Conservation (phyloP, 331 rosid species). For the Saraca asoca region DNA sequence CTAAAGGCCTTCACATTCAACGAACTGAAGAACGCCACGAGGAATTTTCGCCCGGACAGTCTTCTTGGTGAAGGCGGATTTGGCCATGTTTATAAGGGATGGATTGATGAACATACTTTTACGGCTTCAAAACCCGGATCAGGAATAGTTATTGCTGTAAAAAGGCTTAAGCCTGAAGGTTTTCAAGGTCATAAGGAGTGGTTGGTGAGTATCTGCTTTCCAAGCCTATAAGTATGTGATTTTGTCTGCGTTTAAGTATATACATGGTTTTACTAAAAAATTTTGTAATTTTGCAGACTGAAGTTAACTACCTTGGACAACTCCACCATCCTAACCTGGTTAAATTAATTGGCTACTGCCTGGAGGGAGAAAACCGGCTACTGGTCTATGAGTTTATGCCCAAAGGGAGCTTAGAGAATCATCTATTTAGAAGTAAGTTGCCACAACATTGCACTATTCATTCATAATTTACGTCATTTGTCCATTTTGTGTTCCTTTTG, state of each 20-base stretch:
- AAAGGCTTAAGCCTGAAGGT: slow-evolving; percentile 66
- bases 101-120: slow-evolving; percentile 55
- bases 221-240: background rate
- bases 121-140: slow-evolving; percentile 57
- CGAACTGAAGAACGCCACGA: slow-evolving; percentile 62
- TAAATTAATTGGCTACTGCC: slow-evolving; percentile 74
- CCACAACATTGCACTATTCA: background rate
- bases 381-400: slow-evolving; percentile 98
- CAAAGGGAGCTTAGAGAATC: slow-evolving; percentile 96
- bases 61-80: slow-evolving; percentile 73
- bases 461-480: background rate
- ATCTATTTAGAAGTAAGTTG: slow-evolving; percentile 90
- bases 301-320: slow-evolving; percentile 64
- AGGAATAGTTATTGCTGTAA: slow-evolving; percentile 65
- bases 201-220: slow-evolving; percentile 47
- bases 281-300: slow-evolving; percentile 50
- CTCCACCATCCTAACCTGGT: slow-evolving; percentile 67
- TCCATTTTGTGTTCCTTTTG: background rate
- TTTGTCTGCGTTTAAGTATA: background rate
- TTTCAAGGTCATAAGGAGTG: slow-evolving; percentile 74
- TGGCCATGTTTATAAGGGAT: slow-evolving; percentile 68
- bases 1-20: slow-evolving; percentile 52
- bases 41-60: slow-evolving; percentile 63
- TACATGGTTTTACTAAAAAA: slow-evolving; percentile 27
- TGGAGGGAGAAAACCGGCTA: slow-evolving; percentile 86